phyloP scores from a whole-genome alignment of 2,329 filamentous ascomycete species.

The Pseudocercospora pini-densiflorae region DNA sequence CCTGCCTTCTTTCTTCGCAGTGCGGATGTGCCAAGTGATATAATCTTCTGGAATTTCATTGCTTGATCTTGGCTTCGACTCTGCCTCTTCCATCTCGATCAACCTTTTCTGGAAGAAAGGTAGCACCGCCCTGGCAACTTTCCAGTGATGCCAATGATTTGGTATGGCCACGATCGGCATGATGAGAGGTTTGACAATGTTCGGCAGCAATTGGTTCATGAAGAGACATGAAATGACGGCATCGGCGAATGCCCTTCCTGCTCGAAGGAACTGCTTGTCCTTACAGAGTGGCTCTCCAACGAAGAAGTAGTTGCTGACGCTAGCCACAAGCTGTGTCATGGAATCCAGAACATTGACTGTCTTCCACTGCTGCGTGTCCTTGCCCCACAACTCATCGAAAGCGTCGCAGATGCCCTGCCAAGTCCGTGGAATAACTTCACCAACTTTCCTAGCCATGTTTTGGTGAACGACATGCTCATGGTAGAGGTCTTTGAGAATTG shows the following conservation, averaged over 20 bases:
- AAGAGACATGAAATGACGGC: constrained; percentile 48
- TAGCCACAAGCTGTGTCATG: constrained; percentile 44
- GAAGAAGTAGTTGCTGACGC: constrained; percentile 51
- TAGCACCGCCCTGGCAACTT: constrained; percentile 47
- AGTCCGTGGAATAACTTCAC: constrained; percentile 43
- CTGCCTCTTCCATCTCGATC: constrained; percentile 50
- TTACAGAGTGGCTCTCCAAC: constrained; percentile 52
- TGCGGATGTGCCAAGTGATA: constrained; percentile 61
- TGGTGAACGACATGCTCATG: constrained; percentile 50
- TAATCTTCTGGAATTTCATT: constrained; percentile 60
- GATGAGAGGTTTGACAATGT: constrained; percentile 53
- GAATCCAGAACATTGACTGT: constrained; percentile 42
- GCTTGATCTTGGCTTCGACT: constrained; percentile 48
- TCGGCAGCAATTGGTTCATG: constrained; percentile 54
- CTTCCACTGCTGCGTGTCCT: constrained; percentile 44
- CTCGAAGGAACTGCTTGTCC: constrained; percentile 52
- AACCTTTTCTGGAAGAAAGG: constrained; percentile 59
- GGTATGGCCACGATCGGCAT: constrained; percentile 51
- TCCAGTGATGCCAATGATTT: constrained; percentile 55
- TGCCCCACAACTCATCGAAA: constrained; percentile 44
- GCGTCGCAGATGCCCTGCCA: constrained; percentile 44
- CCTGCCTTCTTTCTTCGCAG: constrained; percentile 52
- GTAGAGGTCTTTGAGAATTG: constrained; percentile 44
- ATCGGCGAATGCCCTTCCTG: constrained; percentile 56
- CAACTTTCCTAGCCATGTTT: constrained; percentile 46